Base-by-base conservation (phyloP, 768 basidiomycete species). In the Cantharellus anzutake region DNA sequence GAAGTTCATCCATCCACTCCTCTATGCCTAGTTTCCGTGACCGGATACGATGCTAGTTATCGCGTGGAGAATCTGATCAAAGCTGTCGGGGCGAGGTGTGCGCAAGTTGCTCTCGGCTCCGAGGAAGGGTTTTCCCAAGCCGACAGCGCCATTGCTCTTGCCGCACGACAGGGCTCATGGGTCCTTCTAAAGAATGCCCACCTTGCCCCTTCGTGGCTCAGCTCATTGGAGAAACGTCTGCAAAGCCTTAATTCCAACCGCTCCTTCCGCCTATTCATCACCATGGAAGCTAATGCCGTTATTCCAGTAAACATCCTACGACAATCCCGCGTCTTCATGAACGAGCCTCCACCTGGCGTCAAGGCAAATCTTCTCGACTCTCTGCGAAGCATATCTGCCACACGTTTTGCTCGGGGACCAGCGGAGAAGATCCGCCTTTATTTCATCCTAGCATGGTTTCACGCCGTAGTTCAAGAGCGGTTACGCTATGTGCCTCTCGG, bases 361-460 rank as follows among this genome's bases (percentile, higher is more conserved):
- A 93, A 93, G 66, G 96, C 96, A 52, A 98, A 96, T 68, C 75
- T 99, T 4, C 76, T 96, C 29, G 94, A 98, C 68, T 92, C 89
- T 3, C 75, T 96, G 34, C 78, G 81, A 48, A 78, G 77, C 62
- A 87, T 97, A 52, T 68, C 82, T 2, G 74, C 83, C 0, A 71
- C 81, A 5, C 82, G 86, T 34, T 76, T 93, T 53, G 72, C 80
- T 1, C 80, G 86, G 68, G 96, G 94, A 3, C 94, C 94, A 4
- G 83, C 82, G 2, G 96, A 99, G 72, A 96, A 96, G 70, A 77
- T 84, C 44, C 81, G 96, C 3, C 71, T 98, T 53, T 93, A 94
- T 72, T 97, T 97, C 83, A 75, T 97, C 41, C 79, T 98, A 39
- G 89, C 96, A 1, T 99, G 94, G 93, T 96, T 98, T 84, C 96